Evolutionary conservation across 2,329 filamentous ascomycete genomes (phyloP), one percentile per base, ranked within the genome.

Genomic region (Aspergillus spinulosporus): DNA sequence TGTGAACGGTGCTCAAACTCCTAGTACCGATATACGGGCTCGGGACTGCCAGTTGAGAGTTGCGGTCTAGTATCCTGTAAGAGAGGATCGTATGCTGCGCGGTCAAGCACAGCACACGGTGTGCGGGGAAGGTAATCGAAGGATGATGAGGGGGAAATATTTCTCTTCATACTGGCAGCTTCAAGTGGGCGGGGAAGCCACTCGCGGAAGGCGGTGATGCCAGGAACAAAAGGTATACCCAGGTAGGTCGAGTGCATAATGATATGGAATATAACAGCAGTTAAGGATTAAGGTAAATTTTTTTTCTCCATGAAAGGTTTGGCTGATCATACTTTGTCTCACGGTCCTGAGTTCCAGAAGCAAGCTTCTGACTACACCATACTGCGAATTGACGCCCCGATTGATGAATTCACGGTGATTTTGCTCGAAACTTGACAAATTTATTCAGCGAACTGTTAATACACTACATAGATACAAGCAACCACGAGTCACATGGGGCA

Each of bases 31-130:
- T 45, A 34, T 45, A 42, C 40, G 14, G 39, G 32, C 12, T 36
- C 12, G 32, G 15, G 36, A 6, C 48, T 34, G 9, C 32, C 21
- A 21, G 21, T 21, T 21, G 21, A 21, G 21, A 21, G 21, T 21
- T 2, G n/a, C 21, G 21, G 21, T 21, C 21, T 21, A 21, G 21
- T 21, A 21, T 21, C 21, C 21, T 21, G 52, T n/a, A 43, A n/a
- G 49, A 48, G 31, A 21, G 5, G 28, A 31, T 48, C 40, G 54
- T 64, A 64, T 64, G 63, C 66, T 64, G 63, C 59, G 59, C 62
- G 50, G 42, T 44, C 36, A 58, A 60, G 64, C 63, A 66, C 68
- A 66, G 64, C 62, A 64, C 59, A 64, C 59, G 42, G 43, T 58
- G 58, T 62, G 62, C 63, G 59, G 55, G 55, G 56, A 57, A 48